phyloP scores from a whole-genome alignment of 75 land plant species.

The Picea glauca region DNA sequence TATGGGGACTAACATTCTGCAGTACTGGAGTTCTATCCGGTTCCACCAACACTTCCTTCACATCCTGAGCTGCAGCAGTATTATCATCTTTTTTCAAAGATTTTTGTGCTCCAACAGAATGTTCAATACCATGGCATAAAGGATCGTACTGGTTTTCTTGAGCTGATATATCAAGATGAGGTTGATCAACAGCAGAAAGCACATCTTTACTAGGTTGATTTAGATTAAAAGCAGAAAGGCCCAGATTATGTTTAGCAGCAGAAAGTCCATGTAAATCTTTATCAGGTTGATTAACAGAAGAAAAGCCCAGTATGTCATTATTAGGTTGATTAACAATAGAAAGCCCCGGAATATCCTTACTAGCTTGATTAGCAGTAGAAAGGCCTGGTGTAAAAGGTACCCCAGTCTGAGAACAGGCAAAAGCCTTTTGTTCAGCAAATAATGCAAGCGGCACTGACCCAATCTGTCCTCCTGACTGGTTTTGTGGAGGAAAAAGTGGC shows the following conservation, averaged over 20 bases:
- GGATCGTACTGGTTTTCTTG: conserved; percentile 17
- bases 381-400: conserved; percentile 28
- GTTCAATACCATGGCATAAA: conserved; percentile 13
- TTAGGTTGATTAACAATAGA: background rate
- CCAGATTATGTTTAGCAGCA: background rate
- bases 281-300: background rate
- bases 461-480: background rate
- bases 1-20: background rate
- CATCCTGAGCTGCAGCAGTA: background rate
- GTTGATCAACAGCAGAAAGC: background rate
- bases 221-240: background rate
- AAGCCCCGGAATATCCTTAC: background rate
- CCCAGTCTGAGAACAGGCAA: conserved; percentile 24
- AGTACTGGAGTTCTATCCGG: background rate
- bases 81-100: conserved; percentile 1
- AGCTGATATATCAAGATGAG: conserved; percentile 2
- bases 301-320: background rate
- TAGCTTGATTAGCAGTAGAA: conserved; percentile 15
- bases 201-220: background rate
- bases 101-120: background rate
- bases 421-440: background rate
- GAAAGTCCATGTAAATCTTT: background rate
- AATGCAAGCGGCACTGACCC: background rate
- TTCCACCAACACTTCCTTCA: background rate
- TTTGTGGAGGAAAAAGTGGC: background rate